Evolutionary conservation across 1,284 basidiomycete species (phyloP).

Genomic region (Ganoderma sinense): DNA sequence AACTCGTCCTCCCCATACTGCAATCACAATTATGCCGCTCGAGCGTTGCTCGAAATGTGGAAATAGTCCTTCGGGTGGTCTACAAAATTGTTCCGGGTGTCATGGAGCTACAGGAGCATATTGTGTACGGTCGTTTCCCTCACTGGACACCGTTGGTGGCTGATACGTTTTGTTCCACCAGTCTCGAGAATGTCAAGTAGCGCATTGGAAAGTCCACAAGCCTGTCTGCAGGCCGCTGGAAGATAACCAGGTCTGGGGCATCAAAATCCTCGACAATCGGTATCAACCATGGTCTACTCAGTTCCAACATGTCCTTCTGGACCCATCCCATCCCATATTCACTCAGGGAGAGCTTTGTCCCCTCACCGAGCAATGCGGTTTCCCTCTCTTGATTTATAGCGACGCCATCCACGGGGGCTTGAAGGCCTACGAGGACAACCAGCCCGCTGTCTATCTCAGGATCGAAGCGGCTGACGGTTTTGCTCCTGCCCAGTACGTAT

Average conservation of each 20-base stretch:
- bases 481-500: constrained; percentile 25
- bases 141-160: neutral
- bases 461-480: constrained; percentile 25
- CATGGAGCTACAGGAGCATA: constrained; percentile 21
- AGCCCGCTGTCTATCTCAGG: constrained; percentile 30
- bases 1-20: neutral
- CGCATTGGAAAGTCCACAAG: constrained; percentile 31
- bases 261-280: constrained; percentile 30
- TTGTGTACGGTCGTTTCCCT: constrained; percentile 16
- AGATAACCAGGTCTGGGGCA: constrained; percentile 25
- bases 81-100: neutral
- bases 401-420: constrained; percentile 11
- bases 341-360: constrained; percentile 27
- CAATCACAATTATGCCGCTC: neutral
- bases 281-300: constrained; percentile 16
- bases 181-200: constrained; percentile 25
- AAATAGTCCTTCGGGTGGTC: neutral
- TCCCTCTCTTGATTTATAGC: constrained; percentile 26
- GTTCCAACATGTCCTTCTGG: constrained; percentile 28
- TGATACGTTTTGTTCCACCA: neutral
- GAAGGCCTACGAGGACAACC: constrained; percentile 16
- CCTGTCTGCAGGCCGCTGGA: constrained; percentile 18
- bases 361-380: constrained; percentile 18
- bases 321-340: constrained; percentile 22
- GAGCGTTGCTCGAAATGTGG: neutral